Conservation (phyloP, 2,329 filamentous ascomycete species). For the Xylaria sp. region DNA sequence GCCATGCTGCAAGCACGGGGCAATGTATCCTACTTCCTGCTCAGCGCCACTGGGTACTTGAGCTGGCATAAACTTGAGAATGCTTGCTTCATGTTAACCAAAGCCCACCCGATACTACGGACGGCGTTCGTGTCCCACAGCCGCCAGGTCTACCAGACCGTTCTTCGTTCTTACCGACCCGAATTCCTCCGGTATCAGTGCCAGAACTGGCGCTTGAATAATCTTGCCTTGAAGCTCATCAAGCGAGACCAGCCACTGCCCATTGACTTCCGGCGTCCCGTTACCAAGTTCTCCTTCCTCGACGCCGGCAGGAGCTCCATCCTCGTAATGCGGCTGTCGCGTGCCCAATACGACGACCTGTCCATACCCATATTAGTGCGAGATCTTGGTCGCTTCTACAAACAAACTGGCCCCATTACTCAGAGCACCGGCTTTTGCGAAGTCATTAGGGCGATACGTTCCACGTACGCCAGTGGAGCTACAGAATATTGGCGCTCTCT, state of each 20-base stretch:
- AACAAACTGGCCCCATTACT: conserved; percentile 48
- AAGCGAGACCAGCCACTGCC: conserved; percentile 55
- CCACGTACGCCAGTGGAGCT: conserved; percentile 53
- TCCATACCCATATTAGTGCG: conserved; percentile 60
- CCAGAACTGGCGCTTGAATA: conserved; percentile 54
- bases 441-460: conserved; percentile 56
- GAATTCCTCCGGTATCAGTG: conserved; percentile 59
- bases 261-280: conserved; percentile 56
- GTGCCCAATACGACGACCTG: conserved; percentile 61
- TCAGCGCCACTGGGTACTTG: conserved; percentile 60
- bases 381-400: conserved; percentile 61
- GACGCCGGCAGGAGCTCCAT: conserved; percentile 61
- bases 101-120: conserved; percentile 63
- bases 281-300: conserved; percentile 63
- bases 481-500: conserved; percentile 59
- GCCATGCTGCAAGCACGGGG: conserved; percentile 57
- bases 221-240: conserved; percentile 55
- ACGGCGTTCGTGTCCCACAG: conserved; percentile 63
- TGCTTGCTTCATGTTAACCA: conserved; percentile 58
- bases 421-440: conserved; percentile 60
- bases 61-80: conserved; percentile 57
- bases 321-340: conserved; percentile 60
- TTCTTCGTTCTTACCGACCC: conserved; percentile 56
- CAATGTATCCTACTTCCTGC: conserved; percentile 60
- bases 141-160: conserved; percentile 61